Conservation (phyloP, 805 yeast genomes). For the Starmera pachycereana region DNA sequence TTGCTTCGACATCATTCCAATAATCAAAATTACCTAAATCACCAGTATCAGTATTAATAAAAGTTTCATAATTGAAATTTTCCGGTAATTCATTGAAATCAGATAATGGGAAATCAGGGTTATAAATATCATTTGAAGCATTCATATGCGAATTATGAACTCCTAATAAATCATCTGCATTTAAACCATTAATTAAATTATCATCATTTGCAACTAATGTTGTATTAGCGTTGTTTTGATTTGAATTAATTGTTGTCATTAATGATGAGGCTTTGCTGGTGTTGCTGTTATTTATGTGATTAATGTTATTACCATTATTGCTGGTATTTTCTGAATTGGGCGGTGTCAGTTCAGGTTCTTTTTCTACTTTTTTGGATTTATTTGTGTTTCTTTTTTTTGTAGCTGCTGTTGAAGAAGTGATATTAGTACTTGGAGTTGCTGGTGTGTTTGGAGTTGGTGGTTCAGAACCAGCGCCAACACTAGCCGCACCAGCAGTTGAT, state of each 20-base stretch:
- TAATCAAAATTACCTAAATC: constrained; percentile 24
- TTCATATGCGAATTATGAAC: too few relatives aligned
- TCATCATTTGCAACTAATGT: constrained; percentile 2
- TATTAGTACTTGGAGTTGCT: constrained; percentile 19
- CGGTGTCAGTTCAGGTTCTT: constrained; percentile 16
- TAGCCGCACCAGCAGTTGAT: constrained; percentile 1
- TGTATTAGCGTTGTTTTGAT: neutral
- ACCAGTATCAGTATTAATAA: constrained; percentile 30
- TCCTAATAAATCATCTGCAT: constrained; percentile 10
- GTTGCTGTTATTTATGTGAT: too few relatives aligned
- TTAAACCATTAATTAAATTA: constrained; percentile 6
- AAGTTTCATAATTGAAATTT: constrained; percentile 34
- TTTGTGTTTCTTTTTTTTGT: constrained; percentile 1
- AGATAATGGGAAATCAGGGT: constrained; percentile 21
- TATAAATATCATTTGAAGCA: constrained; percentile 20
- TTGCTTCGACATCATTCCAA: constrained; percentile 35
- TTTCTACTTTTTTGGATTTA: neutral
- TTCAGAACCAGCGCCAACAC: constrained; percentile 19
- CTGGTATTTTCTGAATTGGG: constrained; percentile 20
- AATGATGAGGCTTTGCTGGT: too few relatives aligned
- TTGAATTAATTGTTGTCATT: too few relatives aligned
- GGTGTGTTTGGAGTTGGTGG: constrained; percentile 35
- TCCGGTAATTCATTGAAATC: constrained; percentile 24
- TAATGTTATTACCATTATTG: constrained; percentile 3
- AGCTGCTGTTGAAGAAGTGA: constrained; percentile 5